Evolutionary conservation across 2,329 filamentous ascomycete species (phyloP).

Genomic region (Penicillium sp.): DNA sequence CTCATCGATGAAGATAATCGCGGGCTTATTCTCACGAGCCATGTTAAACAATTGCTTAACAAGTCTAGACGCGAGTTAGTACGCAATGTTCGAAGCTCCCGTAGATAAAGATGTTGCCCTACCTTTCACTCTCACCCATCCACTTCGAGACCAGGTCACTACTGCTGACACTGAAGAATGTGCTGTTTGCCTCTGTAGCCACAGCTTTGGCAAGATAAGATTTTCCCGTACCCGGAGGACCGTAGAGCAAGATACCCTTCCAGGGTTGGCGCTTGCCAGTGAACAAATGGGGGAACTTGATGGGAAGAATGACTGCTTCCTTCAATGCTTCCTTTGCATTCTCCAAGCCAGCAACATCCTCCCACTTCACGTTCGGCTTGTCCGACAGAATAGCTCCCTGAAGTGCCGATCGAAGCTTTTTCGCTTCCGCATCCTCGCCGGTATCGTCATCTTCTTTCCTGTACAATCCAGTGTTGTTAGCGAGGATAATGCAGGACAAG

Average conservation of each 20-base stretch:
- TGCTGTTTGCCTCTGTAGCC: conserved; percentile 96
- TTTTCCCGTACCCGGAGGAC: conserved; percentile 95
- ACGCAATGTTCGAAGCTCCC: background rate
- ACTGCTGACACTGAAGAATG: conserved; percentile 97
- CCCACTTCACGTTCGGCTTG: conserved; percentile 95
- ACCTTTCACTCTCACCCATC: conserved; percentile 99
- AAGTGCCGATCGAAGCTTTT: conserved; percentile 89
- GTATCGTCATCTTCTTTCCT: conserved; percentile 61
- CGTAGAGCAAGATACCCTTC: conserved; percentile 96
- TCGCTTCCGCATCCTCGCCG: conserved; percentile 77
- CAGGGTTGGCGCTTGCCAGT: conserved; percentile 94
- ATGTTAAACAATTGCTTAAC: conserved; percentile 97
- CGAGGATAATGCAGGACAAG: background rate
- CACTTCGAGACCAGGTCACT: conserved; percentile 97
- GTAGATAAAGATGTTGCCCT: conserved; percentile 25
- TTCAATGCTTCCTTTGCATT: conserved; percentile 94
- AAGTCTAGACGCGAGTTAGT: conserved; percentile 55
- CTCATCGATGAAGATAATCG: conserved; percentile 98
- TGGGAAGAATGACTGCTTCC: conserved; percentile 94
- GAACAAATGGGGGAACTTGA: conserved; percentile 97
- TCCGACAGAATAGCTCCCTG: conserved; percentile 91
- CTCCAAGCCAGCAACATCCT: conserved; percentile 94
- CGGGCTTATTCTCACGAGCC: conserved; percentile 96
- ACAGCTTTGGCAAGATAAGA: conserved; percentile 97
- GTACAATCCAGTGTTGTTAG: conserved; percentile 9